Conservation (phyloP, 805 yeast species). For the Saturnispora galanensis region DNA sequence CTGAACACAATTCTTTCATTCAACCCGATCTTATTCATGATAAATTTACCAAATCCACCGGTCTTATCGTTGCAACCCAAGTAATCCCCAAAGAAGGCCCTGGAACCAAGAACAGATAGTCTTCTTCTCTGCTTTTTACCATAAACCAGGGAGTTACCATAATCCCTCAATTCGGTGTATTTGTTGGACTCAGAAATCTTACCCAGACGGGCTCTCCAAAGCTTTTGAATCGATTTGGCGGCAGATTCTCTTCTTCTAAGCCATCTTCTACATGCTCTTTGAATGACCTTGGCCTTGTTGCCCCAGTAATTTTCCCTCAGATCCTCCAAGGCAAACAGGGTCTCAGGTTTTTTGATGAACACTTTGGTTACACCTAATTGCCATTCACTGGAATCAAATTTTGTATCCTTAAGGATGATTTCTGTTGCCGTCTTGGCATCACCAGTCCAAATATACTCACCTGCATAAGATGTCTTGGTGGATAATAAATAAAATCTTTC, state of each 20-base stretch:
- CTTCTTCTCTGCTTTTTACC: slow-evolving; percentile 84
- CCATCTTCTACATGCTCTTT: slow-evolving; percentile 91
- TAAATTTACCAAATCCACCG: slow-evolving; percentile 68
- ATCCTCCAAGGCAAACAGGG: slow-evolving; percentile 88
- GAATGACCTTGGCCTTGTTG: slow-evolving; percentile 95
- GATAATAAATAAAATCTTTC: slow-evolving; percentile 88
- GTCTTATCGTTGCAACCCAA: slow-evolving; percentile 65
- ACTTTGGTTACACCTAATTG: slow-evolving; percentile 90
- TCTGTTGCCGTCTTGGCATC: slow-evolving; percentile 43
- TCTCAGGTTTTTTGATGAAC: slow-evolving; percentile 94
- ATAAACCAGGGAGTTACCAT: slow-evolving; percentile 61
- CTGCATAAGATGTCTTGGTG: slow-evolving; percentile 86
- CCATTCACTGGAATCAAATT: slow-evolving; percentile 70
- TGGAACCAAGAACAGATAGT: slow-evolving; percentile 74
- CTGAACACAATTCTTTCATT: slow-evolving; percentile 69
- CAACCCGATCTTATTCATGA: slow-evolving; percentile 61
- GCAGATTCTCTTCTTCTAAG: slow-evolving; percentile 75
- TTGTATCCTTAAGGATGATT: slow-evolving; percentile 41
- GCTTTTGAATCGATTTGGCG: slow-evolving; percentile 69
- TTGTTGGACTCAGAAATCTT: slow-evolving; percentile 44
- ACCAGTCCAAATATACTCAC: slow-evolving; percentile 52
- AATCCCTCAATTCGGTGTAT: slow-evolving; percentile 75
- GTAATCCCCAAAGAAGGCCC: slow-evolving; percentile 93
- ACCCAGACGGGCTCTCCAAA: slow-evolving; percentile 71
- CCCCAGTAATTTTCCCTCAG: slow-evolving; percentile 98